Evolutionary conservation across 306 rosid species (phyloP).

Genomic region (Prunus salicina): DNA sequence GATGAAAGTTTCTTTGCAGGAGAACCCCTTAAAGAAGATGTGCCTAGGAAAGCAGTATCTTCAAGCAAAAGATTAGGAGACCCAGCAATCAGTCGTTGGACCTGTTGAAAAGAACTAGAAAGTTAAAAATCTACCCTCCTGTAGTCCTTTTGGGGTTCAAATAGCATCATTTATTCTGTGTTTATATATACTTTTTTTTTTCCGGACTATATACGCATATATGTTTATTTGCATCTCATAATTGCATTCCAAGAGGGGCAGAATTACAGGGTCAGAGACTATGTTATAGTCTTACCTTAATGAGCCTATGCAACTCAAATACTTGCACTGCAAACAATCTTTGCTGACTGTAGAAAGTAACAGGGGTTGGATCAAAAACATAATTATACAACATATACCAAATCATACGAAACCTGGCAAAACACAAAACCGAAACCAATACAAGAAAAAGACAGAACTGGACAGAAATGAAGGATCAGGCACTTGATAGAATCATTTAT

Average conservation of each 20-base stretch:
- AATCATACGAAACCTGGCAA: slow-evolving; percentile 18
- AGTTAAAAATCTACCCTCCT: too few species aligned
- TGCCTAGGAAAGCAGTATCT: slow-evolving; percentile 56
- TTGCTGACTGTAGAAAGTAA: slow-evolving; percentile 72
- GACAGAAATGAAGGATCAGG: slow-evolving; percentile 22
- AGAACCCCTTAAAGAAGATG: slow-evolving; percentile 50
- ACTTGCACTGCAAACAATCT: slow-evolving; percentile 45
- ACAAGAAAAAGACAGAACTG: slow-evolving; percentile 18
- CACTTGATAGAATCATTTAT: slow-evolving; percentile 18
- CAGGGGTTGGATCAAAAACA: slow-evolving; percentile 56
- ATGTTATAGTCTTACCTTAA: slow-evolving; percentile 25
- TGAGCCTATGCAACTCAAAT: slow-evolving; percentile 45
- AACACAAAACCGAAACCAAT: slow-evolving; percentile 12
- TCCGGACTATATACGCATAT: neutral
- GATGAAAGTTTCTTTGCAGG: slow-evolving; percentile 49
- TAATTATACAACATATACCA: slow-evolving; percentile 31
- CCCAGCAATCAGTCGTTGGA: slow-evolving; percentile 85
- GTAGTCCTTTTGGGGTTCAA: neutral
- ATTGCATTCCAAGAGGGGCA: neutral
- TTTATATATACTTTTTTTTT: neutral
- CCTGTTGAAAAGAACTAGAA: slow-evolving; percentile 48
- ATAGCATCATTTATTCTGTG: too few species aligned
- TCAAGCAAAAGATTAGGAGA: slow-evolving; percentile 78
- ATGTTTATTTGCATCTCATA: neutral
- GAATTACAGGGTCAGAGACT: neutral